Evolutionary conservation across 768 basidiomycete genomes (phyloP).

Genomic region (Suillus subluteus): DNA sequence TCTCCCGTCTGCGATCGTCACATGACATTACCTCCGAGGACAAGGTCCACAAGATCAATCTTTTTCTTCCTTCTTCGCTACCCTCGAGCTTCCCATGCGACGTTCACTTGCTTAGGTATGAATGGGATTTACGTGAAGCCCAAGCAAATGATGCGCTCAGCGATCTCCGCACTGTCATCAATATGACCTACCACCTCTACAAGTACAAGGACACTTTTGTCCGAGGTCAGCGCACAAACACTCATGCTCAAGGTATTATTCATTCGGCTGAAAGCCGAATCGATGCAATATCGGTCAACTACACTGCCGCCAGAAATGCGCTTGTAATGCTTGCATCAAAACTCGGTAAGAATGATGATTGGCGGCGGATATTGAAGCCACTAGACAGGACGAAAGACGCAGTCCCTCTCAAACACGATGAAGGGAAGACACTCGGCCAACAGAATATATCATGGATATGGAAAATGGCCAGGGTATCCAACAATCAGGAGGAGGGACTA

Average conservation of each 20-base stretch:
- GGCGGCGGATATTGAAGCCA: neutral
- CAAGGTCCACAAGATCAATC: neutral
- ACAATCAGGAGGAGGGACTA: neutral
- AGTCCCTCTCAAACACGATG: neutral
- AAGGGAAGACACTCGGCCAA: neutral
- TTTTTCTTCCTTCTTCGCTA: neutral
- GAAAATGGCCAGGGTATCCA: neutral
- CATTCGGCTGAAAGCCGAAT: neutral
- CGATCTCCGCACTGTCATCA: neutral
- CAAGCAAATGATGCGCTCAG: too few species aligned
- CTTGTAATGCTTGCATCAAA: neutral
- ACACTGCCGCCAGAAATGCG: neutral
- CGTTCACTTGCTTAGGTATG: neutral
- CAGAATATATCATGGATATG: constrained; percentile 4
- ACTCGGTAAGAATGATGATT: neutral
- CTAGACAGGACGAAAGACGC: neutral
- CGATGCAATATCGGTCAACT: neutral
- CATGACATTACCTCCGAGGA: neutral
- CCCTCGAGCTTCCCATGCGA: neutral
- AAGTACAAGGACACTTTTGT: neutral
- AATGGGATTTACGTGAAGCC: too few species aligned
- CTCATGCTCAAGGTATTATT: neutral
- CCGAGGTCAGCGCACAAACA: neutral
- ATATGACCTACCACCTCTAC: constrained; percentile 5
- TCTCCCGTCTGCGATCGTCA: neutral